phyloP scores from a whole-genome alignment of 2,329 filamentous ascomycete genomes.

The Colletotrichum higginsianum region DNA sequence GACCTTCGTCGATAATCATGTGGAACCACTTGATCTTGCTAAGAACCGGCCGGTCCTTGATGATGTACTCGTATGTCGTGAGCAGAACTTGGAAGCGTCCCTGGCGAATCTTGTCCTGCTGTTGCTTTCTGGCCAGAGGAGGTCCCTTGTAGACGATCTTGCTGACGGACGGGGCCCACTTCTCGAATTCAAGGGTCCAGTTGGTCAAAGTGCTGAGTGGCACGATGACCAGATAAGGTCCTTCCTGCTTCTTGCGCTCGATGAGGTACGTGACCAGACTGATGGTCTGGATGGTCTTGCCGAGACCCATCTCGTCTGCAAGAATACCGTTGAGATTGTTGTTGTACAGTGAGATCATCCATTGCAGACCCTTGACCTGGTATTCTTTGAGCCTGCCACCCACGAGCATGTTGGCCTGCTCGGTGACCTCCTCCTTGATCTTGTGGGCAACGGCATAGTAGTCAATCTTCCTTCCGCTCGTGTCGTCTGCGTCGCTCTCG shows the following conservation, averaged over 20 bases:
- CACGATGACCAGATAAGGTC: constrained; percentile 96
- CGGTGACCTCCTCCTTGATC: constrained; percentile 90
- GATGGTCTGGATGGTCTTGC: constrained; percentile 99
- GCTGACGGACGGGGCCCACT: constrained; percentile 91
- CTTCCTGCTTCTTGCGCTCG: constrained; percentile 91
- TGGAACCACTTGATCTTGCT: constrained; percentile 99
- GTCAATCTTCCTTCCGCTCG: constrained; percentile 86
- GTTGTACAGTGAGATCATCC: constrained; percentile 99
- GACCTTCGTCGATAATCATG: constrained; percentile 99
- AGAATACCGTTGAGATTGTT: constrained; percentile 99
- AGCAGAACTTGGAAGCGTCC: constrained; percentile 96
- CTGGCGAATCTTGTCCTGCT: constrained; percentile 94
- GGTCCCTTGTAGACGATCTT: constrained; percentile 98
- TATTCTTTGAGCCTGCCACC: constrained; percentile 97
- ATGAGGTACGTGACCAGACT: constrained; percentile 98
- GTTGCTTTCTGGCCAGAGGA: constrained; percentile 87
- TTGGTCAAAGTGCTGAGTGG: constrained; percentile 97
- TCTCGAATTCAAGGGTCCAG: constrained; percentile 99
- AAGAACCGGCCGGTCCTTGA: constrained; percentile 95
- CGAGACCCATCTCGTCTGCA: constrained; percentile 99
- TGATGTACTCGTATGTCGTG: constrained; percentile 99
- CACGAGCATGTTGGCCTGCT: constrained; percentile 88
- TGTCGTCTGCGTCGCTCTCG: constrained; percentile 79
- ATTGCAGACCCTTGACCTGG: constrained; percentile 97
- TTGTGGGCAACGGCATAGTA: constrained; percentile 99